phyloP scores from a whole-genome alignment of 2,329 filamentous ascomycete species.

The Blumeria graminis region DNA sequence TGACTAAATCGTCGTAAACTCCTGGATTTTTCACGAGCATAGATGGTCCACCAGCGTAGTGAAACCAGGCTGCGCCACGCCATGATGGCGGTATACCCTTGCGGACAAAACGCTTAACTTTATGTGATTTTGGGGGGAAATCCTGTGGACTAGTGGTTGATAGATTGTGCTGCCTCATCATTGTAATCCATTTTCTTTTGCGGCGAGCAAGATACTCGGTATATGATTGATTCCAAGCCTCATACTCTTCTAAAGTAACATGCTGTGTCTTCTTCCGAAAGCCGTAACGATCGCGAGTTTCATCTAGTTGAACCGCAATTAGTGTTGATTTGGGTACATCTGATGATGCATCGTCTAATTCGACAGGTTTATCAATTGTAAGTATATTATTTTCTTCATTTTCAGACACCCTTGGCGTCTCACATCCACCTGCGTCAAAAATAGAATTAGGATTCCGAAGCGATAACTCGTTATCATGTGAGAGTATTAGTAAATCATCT shows the following conservation, averaged over 20 bases:
- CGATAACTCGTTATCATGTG: not conserved
- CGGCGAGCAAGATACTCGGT: conserved; percentile 49
- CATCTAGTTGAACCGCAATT: conserved; percentile 6
- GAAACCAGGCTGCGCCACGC: conserved; percentile 93
- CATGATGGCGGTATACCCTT: conserved; percentile 89
- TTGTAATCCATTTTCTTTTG: conserved; percentile 55
- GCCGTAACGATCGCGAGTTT: conserved; percentile 54
- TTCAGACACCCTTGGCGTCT: not conserved
- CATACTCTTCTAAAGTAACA: conserved; percentile 52
- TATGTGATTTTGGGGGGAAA: conserved; percentile 60
- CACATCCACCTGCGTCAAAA: not conserved
- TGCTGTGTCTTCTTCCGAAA: conserved; percentile 77
- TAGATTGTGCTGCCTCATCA: conserved; percentile 55
- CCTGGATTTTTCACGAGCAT: conserved; percentile 54
- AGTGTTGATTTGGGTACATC: conserved; percentile 6
- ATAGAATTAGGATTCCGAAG: not conserved
- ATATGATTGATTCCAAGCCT: conserved; percentile 58
- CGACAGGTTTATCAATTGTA: conserved; percentile 4
- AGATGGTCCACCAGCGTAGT: conserved; percentile 70
- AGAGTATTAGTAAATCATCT: not conserved
- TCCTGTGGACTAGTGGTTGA: conserved; percentile 45
- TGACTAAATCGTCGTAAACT: conserved; percentile 45
- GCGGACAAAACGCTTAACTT: conserved; percentile 71
- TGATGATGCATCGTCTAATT: conserved; percentile 3
- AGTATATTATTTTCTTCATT: not conserved